Conservation (phyloP, 2,329 filamentous ascomycete genomes). For the Fusarium siculi region DNA sequence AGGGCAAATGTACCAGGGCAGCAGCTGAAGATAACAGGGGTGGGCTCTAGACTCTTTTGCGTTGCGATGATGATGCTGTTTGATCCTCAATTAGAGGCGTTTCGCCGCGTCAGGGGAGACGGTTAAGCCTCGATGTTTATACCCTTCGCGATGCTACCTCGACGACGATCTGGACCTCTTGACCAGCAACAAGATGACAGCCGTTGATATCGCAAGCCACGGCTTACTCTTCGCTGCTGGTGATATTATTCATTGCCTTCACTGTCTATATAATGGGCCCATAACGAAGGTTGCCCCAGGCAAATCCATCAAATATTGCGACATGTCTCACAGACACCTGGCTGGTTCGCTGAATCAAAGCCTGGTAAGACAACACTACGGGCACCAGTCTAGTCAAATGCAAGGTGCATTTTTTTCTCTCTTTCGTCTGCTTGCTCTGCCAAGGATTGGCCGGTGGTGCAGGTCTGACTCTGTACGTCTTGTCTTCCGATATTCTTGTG, state of each 20-base stretch:
- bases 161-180: conserved; percentile 20
- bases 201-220: conserved; percentile 27
- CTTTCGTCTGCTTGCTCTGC: conserved; percentile 17
- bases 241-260: conserved; percentile 4
- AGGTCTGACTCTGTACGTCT: conserved; percentile 22
- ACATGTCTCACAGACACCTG: conserved; percentile 31
- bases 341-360: conserved; percentile 21
- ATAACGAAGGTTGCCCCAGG: conserved; percentile 33
- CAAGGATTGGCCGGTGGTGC: conserved; percentile 16
- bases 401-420: neutral
- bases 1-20: conserved; percentile 9
- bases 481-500: conserved; percentile 4
- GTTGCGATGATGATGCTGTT: conserved; percentile 2
- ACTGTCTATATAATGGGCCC: conserved; percentile 6
- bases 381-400: conserved; percentile 3
- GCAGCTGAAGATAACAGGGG: conserved; percentile 26
- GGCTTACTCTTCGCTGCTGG: neutral
- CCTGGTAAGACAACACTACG: conserved; percentile 18
- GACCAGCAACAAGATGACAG: conserved; percentile 11
- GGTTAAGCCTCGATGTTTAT: conserved; percentile 27
- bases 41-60: neutral
- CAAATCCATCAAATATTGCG: conserved; percentile 18
- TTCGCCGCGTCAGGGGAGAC: conserved; percentile 11
- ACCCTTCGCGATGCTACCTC: conserved; percentile 21
- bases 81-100: conserved; percentile 17